Percentiles rank a stretch among this genome's conserved stretches.
Conservation (phyloP, 768 basidiomycete species). For the Hypholoma sublateritium region DNA sequence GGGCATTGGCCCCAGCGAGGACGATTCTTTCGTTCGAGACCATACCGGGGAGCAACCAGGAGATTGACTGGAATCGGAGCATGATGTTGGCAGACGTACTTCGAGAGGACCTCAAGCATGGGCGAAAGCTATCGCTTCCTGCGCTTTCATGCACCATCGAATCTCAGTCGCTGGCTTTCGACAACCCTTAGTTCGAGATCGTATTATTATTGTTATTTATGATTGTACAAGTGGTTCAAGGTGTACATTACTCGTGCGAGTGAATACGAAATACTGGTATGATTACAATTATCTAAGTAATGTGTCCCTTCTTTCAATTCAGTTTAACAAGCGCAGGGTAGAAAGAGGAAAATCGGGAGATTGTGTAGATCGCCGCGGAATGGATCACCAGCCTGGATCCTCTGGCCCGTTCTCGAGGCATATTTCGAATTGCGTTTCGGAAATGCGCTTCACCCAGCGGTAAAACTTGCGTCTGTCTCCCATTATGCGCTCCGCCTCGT, state of each 20-base stretch:
- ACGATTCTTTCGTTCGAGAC: conserved; percentile 25
- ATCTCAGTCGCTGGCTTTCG: too few species aligned
- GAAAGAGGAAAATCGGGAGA: too few species aligned
- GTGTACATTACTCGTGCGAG: too few species aligned
- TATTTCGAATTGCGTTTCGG: conserved; percentile 16
- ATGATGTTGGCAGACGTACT: conserved; percentile 29
- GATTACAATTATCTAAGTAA: too few species aligned
- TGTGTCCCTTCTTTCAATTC: too few species aligned
- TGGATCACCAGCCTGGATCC: conserved; percentile 18
- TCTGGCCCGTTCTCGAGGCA: conserved; percentile 19
- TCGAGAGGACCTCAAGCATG: conserved; percentile 26
- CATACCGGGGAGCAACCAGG: conserved; percentile 29
- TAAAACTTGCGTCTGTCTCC: conserved; percentile 17
- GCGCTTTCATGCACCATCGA: conserved; percentile 24
- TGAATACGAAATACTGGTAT: too few species aligned
- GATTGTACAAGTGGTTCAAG: too few species aligned
- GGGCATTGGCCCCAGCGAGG: conserved; percentile 6
- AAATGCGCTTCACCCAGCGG: conserved; percentile 17
- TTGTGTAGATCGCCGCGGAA: too few species aligned
- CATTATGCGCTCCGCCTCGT: conserved; percentile 12
- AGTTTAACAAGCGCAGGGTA: too few species aligned
- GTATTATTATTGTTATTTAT: too few species aligned
- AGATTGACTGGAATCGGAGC: conserved; percentile 38
- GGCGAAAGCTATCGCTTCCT: conserved; percentile 30
- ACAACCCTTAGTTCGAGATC: too few species aligned